Evolutionary conservation across 1,284 basidiomycete genomes (phyloP).

Genomic region (Omphalotus olearius): DNA sequence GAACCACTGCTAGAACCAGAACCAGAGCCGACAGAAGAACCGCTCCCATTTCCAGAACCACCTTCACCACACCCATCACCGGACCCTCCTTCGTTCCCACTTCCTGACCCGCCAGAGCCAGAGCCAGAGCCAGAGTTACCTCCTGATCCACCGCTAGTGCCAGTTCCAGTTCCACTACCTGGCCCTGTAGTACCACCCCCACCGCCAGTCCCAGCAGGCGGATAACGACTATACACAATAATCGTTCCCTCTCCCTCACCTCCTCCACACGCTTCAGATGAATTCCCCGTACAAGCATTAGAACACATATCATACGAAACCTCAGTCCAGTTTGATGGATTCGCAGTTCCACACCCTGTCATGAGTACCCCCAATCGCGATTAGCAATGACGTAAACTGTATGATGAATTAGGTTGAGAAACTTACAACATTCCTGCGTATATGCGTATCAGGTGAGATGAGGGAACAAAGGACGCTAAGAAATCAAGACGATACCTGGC

Average conservation of each 20-base stretch:
- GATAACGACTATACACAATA: neutral
- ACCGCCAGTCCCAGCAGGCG: neutral
- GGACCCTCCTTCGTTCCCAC: too few species aligned
- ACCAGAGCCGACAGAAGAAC: too few species aligned
- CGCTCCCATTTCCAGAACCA: too few species aligned
- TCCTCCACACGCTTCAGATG: conserved; percentile 1
- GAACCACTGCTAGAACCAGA: neutral
- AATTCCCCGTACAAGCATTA: neutral
- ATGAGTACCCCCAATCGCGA: neutral
- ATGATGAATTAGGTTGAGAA: neutral
- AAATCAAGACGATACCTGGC: neutral
- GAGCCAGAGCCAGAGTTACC: neutral
- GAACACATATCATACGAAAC: neutral
- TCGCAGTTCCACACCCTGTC: neutral
- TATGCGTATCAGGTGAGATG: neutral
- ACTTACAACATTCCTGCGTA: conserved; percentile 7
- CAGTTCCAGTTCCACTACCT: neutral
- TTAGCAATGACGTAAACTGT: neutral
- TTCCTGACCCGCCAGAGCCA: neutral
- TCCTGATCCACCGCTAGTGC: neutral
- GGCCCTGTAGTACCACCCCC: neutral
- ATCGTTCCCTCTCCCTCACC: neutral
- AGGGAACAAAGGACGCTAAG: neutral
- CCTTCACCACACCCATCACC: too few species aligned
- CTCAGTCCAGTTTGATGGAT: neutral